Evolutionary conservation across 2,329 filamentous ascomycete species (phyloP).

Genomic region (Colletotrichum eremochloae): DNA sequence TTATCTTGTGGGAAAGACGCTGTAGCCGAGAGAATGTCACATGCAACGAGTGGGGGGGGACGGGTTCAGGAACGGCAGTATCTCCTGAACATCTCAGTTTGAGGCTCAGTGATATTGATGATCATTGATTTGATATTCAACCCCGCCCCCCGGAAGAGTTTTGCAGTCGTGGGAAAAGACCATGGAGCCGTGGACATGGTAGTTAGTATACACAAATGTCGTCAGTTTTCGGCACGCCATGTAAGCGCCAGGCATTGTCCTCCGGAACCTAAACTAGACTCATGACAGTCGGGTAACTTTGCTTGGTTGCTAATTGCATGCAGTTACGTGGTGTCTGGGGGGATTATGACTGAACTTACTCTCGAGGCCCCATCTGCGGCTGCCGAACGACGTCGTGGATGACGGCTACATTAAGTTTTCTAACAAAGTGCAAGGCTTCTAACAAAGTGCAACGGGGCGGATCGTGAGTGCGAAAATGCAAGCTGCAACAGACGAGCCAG

Average conservation of each 20-base stretch:
- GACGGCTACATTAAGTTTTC: constrained; percentile 32
- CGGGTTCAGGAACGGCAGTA: constrained; percentile 24
- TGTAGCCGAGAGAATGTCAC: constrained; percentile 6
- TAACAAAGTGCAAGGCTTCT: constrained; percentile 8
- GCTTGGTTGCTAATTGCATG: background rate
- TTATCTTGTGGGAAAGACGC: constrained; percentile 38
- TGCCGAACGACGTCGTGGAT: constrained; percentile 20
- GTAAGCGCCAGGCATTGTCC: background rate
- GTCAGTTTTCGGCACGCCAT: constrained; percentile 8
- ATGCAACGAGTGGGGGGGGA: constrained; percentile 1
- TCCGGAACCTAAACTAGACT: constrained; percentile 7
- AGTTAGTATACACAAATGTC: background rate
- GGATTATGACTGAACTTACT: constrained; percentile 1
- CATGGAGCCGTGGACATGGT: no score
- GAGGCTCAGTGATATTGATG: constrained; percentile 17
- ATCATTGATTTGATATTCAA: background rate
- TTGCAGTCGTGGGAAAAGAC: background rate
- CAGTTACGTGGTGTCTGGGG: constrained; percentile 30
- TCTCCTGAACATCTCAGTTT: constrained; percentile 31
- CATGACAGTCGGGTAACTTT: constrained; percentile 10
- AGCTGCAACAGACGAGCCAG: constrained; percentile 13
- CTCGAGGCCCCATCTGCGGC: constrained; percentile 13
- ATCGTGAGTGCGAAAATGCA: constrained; percentile 21
- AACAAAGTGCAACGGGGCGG: constrained; percentile 2
- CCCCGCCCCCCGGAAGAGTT: background rate